Percentiles rank a stretch among this genome's conserved stretches.
Conservation (phyloP, 164 flowering plant genomes). For the Litsea cubeba region DNA sequence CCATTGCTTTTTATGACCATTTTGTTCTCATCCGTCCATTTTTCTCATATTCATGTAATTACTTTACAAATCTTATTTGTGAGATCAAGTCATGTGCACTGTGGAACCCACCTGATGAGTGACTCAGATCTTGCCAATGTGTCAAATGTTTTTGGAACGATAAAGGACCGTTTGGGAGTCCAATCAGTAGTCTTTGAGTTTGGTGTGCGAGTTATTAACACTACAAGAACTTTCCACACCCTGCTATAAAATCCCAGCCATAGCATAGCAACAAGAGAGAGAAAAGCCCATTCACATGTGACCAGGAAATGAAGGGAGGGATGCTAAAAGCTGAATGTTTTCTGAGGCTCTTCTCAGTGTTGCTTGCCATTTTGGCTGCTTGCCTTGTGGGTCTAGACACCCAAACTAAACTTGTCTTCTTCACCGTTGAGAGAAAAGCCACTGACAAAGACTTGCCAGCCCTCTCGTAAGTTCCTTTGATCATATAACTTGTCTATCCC, state of each 20-base stretch:
- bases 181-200: background rate
- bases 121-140: background rate
- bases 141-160: background rate
- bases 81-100: background rate
- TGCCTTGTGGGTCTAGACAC: constrained; percentile 41
- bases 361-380: constrained; percentile 28
- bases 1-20: no score
- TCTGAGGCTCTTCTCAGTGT: constrained; percentile 29
- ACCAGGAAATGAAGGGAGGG: constrained; percentile 4
- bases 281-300: background rate
- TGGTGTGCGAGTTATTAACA: background rate
- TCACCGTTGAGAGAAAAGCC: constrained; percentile 25
- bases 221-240: background rate
- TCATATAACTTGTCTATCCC: background rate
- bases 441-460: constrained; percentile 43
- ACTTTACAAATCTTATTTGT: no score
- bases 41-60: no score
- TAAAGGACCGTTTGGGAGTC: background rate
- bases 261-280: background rate
- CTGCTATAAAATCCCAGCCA: background rate
- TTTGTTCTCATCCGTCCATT: no score
- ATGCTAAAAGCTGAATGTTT: constrained; percentile 18
- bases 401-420: constrained; percentile 37
- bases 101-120: background rate
- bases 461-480: constrained; percentile 31